phyloP scores from a whole-genome alignment of 2,329 filamentous ascomycete species.

The Neopestalotiopsis rosae region DNA sequence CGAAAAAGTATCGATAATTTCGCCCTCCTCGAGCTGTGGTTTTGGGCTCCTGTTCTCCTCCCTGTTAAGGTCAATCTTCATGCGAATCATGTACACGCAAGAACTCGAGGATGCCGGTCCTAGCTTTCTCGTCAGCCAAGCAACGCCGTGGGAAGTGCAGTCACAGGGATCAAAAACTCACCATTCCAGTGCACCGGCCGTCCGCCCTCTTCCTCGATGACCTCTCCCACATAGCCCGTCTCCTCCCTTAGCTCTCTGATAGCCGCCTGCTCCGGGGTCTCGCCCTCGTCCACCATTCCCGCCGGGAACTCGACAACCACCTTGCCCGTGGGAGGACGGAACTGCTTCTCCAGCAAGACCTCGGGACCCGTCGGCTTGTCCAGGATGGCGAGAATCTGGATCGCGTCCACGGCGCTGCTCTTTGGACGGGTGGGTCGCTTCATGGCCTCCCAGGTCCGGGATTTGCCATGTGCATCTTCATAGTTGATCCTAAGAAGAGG shows the following conservation, averaged over 20 bases:
- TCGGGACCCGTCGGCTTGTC: slow-evolving; percentile 31
- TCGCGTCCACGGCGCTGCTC: slow-evolving; percentile 34
- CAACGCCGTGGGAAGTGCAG: background rate
- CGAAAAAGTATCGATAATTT: slow-evolving; percentile 58
- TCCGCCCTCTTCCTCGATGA: slow-evolving; percentile 30
- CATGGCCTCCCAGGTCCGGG: slow-evolving; percentile 36
- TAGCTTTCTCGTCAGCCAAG: slow-evolving; percentile 18
- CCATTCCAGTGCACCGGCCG: slow-evolving; percentile 34
- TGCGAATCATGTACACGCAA: slow-evolving; percentile 42
- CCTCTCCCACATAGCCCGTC: slow-evolving; percentile 43
- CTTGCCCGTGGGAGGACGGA: slow-evolving; percentile 42
- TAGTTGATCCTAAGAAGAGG: slow-evolving; percentile 32
- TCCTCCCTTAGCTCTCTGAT: slow-evolving; percentile 44
- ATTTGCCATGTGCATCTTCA: slow-evolving; percentile 33
- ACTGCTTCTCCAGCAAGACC: slow-evolving; percentile 44
- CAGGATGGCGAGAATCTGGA: slow-evolving; percentile 34
- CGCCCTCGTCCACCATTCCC: slow-evolving; percentile 43
- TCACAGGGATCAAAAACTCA: slow-evolving; percentile 23
- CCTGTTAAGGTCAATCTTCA: slow-evolving; percentile 49
- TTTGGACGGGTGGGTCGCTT: slow-evolving; percentile 31
- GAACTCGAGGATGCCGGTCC: slow-evolving; percentile 37
- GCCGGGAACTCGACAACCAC: slow-evolving; percentile 45
- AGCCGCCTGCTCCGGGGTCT: slow-evolving; percentile 43
- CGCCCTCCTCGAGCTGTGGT: slow-evolving; percentile 53
- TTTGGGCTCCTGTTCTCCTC: slow-evolving; percentile 51